phyloP scores from a whole-genome alignment of 345 rosid species.

The Brassica rapa region DNA sequence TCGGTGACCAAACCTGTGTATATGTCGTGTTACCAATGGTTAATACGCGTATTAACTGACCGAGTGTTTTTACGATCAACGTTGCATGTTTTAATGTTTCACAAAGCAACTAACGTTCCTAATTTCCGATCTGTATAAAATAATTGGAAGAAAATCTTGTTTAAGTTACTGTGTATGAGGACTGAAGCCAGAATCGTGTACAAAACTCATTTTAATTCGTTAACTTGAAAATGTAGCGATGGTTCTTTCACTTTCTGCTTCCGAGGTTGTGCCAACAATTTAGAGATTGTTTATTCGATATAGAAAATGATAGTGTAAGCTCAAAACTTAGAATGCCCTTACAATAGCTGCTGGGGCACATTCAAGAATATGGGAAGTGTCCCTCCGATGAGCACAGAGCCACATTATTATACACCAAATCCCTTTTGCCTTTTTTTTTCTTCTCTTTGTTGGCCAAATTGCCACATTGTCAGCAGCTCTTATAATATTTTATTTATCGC shows the following conservation, averaged over 20 bases:
- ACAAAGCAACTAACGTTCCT: background rate
- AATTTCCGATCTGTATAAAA: background rate
- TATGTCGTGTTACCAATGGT: background rate
- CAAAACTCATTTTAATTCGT: background rate
- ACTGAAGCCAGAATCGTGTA: background rate
- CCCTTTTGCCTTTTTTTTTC: background rate
- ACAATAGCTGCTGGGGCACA: constrained; percentile 28
- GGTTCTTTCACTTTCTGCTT: background rate
- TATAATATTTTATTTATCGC: constrained; percentile 25
- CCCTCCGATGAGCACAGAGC: constrained; percentile 39
- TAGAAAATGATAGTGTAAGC: background rate
- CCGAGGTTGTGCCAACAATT: constrained; percentile 12
- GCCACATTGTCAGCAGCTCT: constrained; percentile 3
- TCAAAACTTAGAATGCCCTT: constrained; percentile 30
- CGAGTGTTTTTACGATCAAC: background rate
- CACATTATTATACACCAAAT: constrained; percentile 30
- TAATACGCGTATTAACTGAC: background rate
- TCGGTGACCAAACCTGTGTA: background rate
- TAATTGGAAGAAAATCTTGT: background rate
- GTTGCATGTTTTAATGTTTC: background rate
- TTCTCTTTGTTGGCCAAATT: constrained; percentile 1
- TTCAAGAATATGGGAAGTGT: constrained; percentile 31
- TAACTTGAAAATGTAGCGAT: constrained; percentile 15
- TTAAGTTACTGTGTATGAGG: background rate
- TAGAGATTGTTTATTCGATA: background rate